These are phyloP conservation scores for Andrographis paniculata DNA, from an alignment of 305 asterid genomes.

Conservation along the genomic window DNA sequence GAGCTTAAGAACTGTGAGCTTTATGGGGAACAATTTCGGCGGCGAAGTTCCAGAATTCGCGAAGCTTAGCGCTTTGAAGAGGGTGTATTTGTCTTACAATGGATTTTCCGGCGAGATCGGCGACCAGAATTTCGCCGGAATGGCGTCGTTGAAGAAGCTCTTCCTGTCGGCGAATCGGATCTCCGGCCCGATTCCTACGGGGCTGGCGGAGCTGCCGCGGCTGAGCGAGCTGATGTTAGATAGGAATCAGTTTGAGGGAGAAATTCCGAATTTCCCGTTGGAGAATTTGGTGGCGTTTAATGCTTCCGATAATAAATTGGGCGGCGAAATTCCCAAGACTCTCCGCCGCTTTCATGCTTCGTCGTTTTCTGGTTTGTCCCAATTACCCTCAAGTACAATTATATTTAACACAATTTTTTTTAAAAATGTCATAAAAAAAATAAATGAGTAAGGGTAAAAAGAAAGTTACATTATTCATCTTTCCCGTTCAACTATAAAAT, in stretches of 20 bases:
- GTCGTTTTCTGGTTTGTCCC: constrained; percentile 42
- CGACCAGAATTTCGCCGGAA: constrained; percentile 33
- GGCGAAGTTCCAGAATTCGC: constrained; percentile 47
- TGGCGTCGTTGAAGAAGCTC: constrained; percentile 67
- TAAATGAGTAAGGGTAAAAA: too few species aligned
- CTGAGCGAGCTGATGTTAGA: constrained; percentile 55
- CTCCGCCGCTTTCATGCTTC: constrained; percentile 30
- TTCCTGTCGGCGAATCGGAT: constrained; percentile 51
- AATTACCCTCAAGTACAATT: background rate
- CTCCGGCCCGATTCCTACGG: constrained; percentile 49
- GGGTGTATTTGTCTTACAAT: constrained; percentile 49
- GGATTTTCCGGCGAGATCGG: constrained; percentile 63
- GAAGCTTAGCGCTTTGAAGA: constrained; percentile 39
- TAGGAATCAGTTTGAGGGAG: constrained; percentile 49
- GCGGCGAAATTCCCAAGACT: constrained; percentile 48
- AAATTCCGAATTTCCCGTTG: constrained; percentile 41
- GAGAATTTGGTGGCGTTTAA: constrained; percentile 28
- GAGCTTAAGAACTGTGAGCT: constrained; percentile 47
- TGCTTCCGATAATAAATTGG: constrained; percentile 47
- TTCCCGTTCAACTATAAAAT: too few species aligned
- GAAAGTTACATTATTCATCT: too few species aligned
- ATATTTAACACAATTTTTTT: too few species aligned
- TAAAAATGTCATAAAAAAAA: too few species aligned
- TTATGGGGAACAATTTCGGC: constrained; percentile 52
- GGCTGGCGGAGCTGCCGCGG: constrained; percentile 38